These are phyloP conservation scores for Cyclotella atomus DNA, from an alignment of 108 stramenopile species.

Conservation along the genomic window DNA sequence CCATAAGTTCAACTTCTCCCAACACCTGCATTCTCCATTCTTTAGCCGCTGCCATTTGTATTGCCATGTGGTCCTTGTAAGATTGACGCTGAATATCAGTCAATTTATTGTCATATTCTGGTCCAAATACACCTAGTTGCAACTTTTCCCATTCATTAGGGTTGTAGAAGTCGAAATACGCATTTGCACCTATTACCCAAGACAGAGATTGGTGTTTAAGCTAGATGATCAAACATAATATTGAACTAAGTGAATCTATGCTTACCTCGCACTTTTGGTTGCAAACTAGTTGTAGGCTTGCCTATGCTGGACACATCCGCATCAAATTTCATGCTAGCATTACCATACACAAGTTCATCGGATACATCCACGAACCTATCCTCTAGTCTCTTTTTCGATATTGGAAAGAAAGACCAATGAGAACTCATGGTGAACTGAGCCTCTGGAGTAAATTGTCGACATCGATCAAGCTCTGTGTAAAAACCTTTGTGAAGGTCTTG, in stretches of 20 bases:
- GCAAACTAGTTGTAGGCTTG: constrained; percentile 25
- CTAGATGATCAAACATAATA: not conserved
- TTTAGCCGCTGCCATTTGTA: constrained; percentile 54
- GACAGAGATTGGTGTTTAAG: too few relatives aligned
- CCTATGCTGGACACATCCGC: constrained; percentile 55
- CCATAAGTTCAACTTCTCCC: constrained; percentile 26
- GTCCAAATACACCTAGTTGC: constrained; percentile 57
- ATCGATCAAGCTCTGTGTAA: constrained; percentile 56
- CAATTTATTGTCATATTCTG: constrained; percentile 42
- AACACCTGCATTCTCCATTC: constrained; percentile 44
- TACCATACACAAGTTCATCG: not conserved
- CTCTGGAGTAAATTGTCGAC: constrained; percentile 59
- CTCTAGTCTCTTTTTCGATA: constrained; percentile 33
- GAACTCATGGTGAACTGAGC: constrained; percentile 55
- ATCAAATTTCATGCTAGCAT: constrained; percentile 33
- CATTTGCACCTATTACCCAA: constrained; percentile 49
- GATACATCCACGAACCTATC: constrained; percentile 54
- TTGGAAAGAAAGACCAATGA: constrained; percentile 62
- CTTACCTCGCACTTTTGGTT: constrained; percentile 31
- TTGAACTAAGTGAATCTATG: constrained; percentile 2
- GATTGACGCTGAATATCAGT: constrained; percentile 28
- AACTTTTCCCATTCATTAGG: constrained; percentile 55
- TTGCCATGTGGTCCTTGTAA: constrained; percentile 54
- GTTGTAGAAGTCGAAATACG: constrained; percentile 55
- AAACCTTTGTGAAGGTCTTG: constrained; percentile 64